Evolutionary conservation across 495 filamentous ascomycete species (phyloP).

Genomic region (Penicillium fimorum): DNA sequence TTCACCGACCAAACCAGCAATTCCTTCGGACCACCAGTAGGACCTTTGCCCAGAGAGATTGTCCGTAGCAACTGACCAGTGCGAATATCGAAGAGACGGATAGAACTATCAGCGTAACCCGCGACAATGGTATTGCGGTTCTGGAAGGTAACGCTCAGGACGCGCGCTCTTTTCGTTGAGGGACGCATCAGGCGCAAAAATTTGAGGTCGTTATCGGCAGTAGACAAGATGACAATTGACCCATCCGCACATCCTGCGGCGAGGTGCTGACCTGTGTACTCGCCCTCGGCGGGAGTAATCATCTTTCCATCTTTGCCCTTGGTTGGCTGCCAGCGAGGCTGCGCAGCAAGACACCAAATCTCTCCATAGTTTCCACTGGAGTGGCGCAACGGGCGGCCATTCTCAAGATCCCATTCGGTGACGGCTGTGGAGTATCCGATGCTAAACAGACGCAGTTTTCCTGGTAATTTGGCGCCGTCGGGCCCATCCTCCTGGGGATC

Average conservation of each 20-base stretch:
- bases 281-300: constrained; percentile 39
- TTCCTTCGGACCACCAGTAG: constrained; percentile 72
- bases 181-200: constrained; percentile 70
- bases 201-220: constrained; percentile 72
- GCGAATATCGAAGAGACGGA: constrained; percentile 84
- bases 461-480: constrained; percentile 60
- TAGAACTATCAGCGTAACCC: constrained; percentile 88
- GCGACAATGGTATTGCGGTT: constrained; percentile 77
- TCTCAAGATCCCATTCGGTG: constrained; percentile 90
- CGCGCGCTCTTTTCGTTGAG: constrained; percentile 76
- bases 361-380: constrained; percentile 92
- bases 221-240: constrained; percentile 79
- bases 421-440: constrained; percentile 90
- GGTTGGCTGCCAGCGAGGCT: constrained; percentile 58
- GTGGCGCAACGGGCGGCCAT: constrained; percentile 70
- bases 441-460: constrained; percentile 86
- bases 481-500: constrained; percentile 69
- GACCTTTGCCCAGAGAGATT: constrained; percentile 80
- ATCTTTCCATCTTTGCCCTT: constrained; percentile 38
- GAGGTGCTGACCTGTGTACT: constrained; percentile 64
- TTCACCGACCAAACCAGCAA: constrained; percentile 92
- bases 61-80: constrained; percentile 69
- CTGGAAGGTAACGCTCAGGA: constrained; percentile 87
- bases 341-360: constrained; percentile 93
- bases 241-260: constrained; percentile 92